Evolutionary conservation across 257 asterid genomes (phyloP), one percentile per base, ranked within the genome.

Genomic region (Forsythia suspensa): DNA sequence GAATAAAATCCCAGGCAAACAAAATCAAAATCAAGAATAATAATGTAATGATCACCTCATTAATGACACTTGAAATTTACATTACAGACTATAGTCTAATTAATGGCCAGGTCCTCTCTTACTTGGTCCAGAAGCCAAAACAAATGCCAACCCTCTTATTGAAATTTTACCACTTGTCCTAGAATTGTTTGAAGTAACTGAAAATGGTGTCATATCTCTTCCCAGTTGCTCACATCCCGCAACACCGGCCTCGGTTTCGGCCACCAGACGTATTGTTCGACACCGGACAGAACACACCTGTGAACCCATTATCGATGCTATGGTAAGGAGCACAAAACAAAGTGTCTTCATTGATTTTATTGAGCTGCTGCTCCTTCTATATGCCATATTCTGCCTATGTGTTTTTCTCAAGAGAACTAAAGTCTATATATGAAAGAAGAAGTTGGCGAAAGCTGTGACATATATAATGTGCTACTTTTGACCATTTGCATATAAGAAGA

Each of bases 221-320:
- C 16, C 72, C 44, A 3, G 39, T 37, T 59, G 72, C 4, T 65
- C 74, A 18, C 71, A 3, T 16, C 73, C 81, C 16, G 61, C 78
- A 0, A 61, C 57, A 10, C 41, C 43, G 4, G 48, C 2, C 78
- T 57, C 44, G 36, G 70, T 37, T n/a, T 72, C 82, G 2, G 72
- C 11, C 8, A 44, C 34, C 8, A 80, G 39, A n/a, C 75, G 80
- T 46, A 90, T 90, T 13, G 71, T 12, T 75, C 97, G 87, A 61
- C 92, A 77, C 16, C 88, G 74, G n/a, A 81, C 89, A 59, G 78
- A 71, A 20, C 67, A 65, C 51, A 83, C 5, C 38, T 79, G 85
- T 57, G 86, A 70, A 65, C 71, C 34, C 46, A 88, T 63, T 2
- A 85, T 57, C 36, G 88, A 20, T 10, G 85, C 63, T 39, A 81